Base-by-base conservation (phyloP, 208 protist genomes). In the Acanthamoeba lenticulata region DNA sequence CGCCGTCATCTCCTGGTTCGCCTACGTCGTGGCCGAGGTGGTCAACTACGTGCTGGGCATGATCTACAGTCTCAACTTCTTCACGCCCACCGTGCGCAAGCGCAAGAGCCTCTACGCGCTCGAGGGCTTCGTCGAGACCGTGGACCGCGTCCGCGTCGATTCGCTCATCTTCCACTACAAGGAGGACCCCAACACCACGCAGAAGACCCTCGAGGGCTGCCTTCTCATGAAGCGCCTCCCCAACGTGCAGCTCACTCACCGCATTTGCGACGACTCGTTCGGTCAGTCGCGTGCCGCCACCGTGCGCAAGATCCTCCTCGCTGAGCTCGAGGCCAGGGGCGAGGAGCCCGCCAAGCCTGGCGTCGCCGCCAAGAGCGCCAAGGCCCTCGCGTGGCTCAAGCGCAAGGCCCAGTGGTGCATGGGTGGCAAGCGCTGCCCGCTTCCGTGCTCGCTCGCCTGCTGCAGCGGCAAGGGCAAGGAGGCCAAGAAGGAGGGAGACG, bases 131-230 rank as follows among this genome's bases (percentile, higher is more conserved):
- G 47, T 88, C 29, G 79, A 88, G 47, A 88, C 79, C 49, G 79
- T 88, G 40, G 49, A 88, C 47, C 47, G 49, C 47, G 79, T 88
- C 9, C 79, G 79, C 42, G 79, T 88, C 44, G 79, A 88, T 42
- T 65, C 79, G 44, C 49, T 52, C 79, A 62, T 88, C 44, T 88
- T 88, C 79, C 79, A 88, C 79, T 88, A 88, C 79, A 88, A 88
- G 79, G 79, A 88, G 79, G 79, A 88, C 79, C 79, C 79, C 79
- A 88, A 88, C 79, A 88, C 79, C 32, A 88, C 79, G 29, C 79
- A 88, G 79, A 88, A 88, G 79, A 88, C 79, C 32, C 79, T 88
- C 29, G 47, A 88, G 79, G 79, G 79, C 44, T 88, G 79, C 49
- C 79, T 88, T 11, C 44, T 88, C 47, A 52, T 88, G 47, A 88